These are phyloP conservation scores for Hypoxylon trugodes DNA, from an alignment of 495 filamentous ascomycete species.

Conservation along the genomic window DNA sequence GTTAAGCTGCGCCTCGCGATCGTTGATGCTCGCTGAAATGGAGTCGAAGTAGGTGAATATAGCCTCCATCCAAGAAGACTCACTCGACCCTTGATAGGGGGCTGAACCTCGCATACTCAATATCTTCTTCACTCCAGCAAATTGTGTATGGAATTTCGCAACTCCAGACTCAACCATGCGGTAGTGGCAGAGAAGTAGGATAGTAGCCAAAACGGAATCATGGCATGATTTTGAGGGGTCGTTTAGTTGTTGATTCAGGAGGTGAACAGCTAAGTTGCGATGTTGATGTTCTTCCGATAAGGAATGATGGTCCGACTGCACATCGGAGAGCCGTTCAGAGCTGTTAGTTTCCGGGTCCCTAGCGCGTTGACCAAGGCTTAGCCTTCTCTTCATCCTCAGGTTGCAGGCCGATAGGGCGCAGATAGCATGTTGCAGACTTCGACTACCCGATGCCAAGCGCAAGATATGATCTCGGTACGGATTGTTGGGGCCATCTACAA, in stretches of 20 bases:
- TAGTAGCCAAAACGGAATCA: constrained; percentile 87
- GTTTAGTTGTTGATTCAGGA: constrained; percentile 83
- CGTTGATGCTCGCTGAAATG: constrained; percentile 91
- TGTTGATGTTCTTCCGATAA: constrained; percentile 82
- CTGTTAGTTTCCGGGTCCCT: constrained; percentile 50
- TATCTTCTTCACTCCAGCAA: constrained; percentile 93
- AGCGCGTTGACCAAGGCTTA: constrained; percentile 60
- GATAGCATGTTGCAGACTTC: constrained; percentile 88
- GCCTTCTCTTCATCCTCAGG: constrained; percentile 67
- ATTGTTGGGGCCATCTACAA: constrained; percentile 84
- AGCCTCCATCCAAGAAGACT: constrained; percentile 86
- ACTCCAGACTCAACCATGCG: constrained; percentile 93
- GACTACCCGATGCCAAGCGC: constrained; percentile 77
- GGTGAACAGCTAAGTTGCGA: constrained; percentile 79
- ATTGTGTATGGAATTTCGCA: constrained; percentile 90
- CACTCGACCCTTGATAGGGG: constrained; percentile 70
- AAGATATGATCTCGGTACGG: constrained; percentile 88
- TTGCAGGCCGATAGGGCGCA: constrained; percentile 91
- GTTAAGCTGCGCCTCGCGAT: constrained; percentile 87
- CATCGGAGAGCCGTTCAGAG: constrained; percentile 42
- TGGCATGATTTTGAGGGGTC: constrained; percentile 76
- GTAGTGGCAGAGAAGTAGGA: constrained; percentile 89
- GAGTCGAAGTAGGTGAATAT: constrained; percentile 96
- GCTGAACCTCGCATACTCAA: constrained; percentile 78
- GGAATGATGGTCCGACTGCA: constrained; percentile 57